Evolutionary conservation across 1,284 basidiomycete genomes (phyloP).

Genomic region (Malassezia caprae): DNA sequence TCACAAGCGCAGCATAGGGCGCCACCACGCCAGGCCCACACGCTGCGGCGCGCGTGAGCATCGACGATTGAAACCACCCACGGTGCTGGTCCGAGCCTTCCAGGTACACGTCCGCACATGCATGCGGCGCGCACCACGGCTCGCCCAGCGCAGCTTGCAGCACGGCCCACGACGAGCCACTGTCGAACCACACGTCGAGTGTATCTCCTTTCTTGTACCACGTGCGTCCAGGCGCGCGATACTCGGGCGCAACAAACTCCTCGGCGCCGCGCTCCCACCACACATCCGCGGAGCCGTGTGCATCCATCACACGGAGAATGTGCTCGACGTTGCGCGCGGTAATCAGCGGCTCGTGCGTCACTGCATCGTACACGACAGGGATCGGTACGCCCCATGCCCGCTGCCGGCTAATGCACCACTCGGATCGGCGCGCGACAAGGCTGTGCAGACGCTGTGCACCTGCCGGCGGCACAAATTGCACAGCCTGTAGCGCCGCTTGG

Average conservation of each 20-base stretch:
- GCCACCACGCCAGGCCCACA: slow-evolving; percentile 36
- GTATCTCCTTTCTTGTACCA: slow-evolving; percentile 57
- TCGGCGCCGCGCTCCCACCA: slow-evolving; percentile 85
- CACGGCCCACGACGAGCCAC: slow-evolving; percentile 87
- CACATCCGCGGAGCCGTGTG: slow-evolving; percentile 61
- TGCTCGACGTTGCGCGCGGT: slow-evolving; percentile 62
- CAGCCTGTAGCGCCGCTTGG: slow-evolving; percentile 60
- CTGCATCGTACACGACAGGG: slow-evolving; percentile 67
- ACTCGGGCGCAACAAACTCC: slow-evolving; percentile 57
- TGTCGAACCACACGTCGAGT: slow-evolving; percentile 99
- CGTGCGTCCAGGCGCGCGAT: slow-evolving; percentile 42
- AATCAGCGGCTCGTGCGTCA: slow-evolving; percentile 59
- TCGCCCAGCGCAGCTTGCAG: slow-evolving; percentile 23
- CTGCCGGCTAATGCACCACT: slow-evolving; percentile 99
- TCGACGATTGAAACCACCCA: slow-evolving; percentile 96
- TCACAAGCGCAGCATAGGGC: slow-evolving; percentile 75
- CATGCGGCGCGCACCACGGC: slow-evolving; percentile 19
- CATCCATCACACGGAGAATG: slow-evolving; percentile 65
- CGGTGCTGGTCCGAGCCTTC: slow-evolving; percentile 97
- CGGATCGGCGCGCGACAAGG: slow-evolving; percentile 75
- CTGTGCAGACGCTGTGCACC: slow-evolving; percentile 60
- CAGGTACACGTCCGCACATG: slow-evolving; percentile 73
- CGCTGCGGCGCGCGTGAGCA: slow-evolving; percentile 67
- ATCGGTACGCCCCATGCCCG: slow-evolving; percentile 97
- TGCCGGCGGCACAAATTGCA: slow-evolving; percentile 63